Evolutionary conservation across 208 protist species (phyloP).

Genomic region (Wallacemonas rigidus): DNA sequence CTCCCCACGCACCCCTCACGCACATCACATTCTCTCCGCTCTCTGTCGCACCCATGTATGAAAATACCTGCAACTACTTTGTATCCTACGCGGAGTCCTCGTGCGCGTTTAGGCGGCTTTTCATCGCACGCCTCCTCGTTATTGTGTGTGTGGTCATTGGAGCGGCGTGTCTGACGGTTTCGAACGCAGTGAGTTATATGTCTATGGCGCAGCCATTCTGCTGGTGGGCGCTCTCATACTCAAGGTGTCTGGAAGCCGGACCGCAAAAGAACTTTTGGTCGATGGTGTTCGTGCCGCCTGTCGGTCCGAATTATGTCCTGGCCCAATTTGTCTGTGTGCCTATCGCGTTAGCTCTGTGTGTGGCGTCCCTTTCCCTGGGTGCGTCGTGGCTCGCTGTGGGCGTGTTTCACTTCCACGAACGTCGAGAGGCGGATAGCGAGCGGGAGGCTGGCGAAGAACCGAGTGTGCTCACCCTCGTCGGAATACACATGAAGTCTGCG

Average conservation of each 20-base stretch:
- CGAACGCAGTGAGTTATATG: neutral
- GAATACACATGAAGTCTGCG: neutral
- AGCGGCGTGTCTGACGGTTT: neutral
- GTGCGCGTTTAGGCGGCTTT: neutral
- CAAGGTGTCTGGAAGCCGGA: neutral
- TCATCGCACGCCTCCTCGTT: neutral
- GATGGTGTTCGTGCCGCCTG: neutral
- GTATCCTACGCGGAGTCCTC: neutral
- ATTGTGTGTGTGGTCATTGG: neutral
- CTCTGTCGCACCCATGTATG: neutral
- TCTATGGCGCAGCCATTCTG: neutral
- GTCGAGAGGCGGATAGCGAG: neutral
- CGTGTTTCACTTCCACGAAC: neutral
- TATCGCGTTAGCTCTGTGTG: neutral
- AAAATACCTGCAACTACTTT: conserved; percentile 2
- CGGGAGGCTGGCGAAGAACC: conserved; percentile 1
- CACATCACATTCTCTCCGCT: neutral
- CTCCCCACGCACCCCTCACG: too few relatives aligned
- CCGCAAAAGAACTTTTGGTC: neutral
- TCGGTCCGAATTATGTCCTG: neutral
- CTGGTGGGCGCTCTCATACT: neutral
- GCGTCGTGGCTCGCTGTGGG: neutral
- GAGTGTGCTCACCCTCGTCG: neutral
- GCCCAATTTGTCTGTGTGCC: neutral
- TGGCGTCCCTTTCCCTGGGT: neutral